Evolutionary conservation across 1,284 basidiomycete species (phyloP).

Genomic region (Tetrapyrgos nigripes): DNA sequence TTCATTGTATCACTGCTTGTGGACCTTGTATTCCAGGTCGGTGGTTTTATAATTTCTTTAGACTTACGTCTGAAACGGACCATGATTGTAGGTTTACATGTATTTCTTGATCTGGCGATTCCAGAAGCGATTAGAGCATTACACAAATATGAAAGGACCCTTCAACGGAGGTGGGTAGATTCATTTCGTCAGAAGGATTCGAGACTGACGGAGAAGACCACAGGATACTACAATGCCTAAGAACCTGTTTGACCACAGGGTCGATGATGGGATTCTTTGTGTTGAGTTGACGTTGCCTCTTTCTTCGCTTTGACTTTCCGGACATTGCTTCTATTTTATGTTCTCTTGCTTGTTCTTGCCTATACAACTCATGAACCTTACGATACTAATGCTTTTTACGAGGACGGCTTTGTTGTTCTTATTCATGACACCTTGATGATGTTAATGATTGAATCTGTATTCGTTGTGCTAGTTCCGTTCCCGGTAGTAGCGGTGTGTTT

Average conservation of each 20-base stretch:
- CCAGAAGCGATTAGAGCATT: constrained; percentile 72
- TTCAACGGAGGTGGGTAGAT: constrained; percentile 60
- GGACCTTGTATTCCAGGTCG: constrained; percentile 75
- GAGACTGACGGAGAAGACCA: constrained; percentile 28
- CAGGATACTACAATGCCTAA: constrained; percentile 56
- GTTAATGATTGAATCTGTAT: constrained; percentile 3
- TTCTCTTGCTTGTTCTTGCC: constrained; percentile 22
- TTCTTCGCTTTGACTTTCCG: constrained; percentile 24
- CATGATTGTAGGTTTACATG: constrained; percentile 65
- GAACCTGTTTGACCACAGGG: constrained; percentile 17
- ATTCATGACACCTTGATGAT: constrained; percentile 2
- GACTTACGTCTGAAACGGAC: background rate
- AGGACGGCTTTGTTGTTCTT: constrained; percentile 10
- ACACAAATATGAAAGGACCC: constrained; percentile 67
- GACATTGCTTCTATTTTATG: constrained; percentile 31
- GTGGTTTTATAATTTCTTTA: constrained; percentile 25
- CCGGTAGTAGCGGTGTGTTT: background rate
- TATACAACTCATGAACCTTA: constrained; percentile 27
- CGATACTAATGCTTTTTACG: constrained; percentile 28
- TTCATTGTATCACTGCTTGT: constrained; percentile 72
- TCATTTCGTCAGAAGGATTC: constrained; percentile 9
- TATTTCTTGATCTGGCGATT: constrained; percentile 76
- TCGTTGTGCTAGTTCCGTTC: background rate
- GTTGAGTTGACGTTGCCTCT: background rate
- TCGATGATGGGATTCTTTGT: background rate